phyloP scores from a whole-genome alignment of 139 green algal genomes.

The Zygnema circumcarinatum region DNA sequence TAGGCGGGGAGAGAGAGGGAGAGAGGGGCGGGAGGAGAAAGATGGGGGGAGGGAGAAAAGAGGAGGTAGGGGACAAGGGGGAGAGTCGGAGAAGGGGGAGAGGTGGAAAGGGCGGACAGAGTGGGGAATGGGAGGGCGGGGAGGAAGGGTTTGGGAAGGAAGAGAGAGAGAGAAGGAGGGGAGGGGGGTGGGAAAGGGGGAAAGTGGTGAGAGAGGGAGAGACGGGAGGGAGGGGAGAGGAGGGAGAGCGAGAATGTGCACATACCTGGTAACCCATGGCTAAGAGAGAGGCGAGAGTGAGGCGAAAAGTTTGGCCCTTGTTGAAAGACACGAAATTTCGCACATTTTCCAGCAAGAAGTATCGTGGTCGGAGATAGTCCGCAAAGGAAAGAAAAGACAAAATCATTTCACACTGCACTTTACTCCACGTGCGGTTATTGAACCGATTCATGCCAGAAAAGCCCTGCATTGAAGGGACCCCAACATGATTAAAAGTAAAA shows the following conservation, averaged over 20 bases:
- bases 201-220: constrained; percentile 5
- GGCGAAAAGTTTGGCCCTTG: constrained; percentile 91
- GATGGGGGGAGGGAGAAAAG: constrained; percentile 16
- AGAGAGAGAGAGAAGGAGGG: background rate
- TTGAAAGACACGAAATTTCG: constrained; percentile 97
- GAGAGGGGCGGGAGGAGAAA: no score
- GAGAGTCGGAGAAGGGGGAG: no score
- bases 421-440: constrained; percentile 95
- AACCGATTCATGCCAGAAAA: constrained; percentile 99
- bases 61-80: background rate
- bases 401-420: constrained; percentile 96
- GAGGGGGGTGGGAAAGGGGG: background rate
- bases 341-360: constrained; percentile 97
- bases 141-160: no score
- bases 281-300: constrained; percentile 87
- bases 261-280: constrained; percentile 96
- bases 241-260: background rate
- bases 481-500: background rate
- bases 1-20: constrained; percentile 24
- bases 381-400: constrained; percentile 89
- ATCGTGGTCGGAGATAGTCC: constrained; percentile 92
- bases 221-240: background rate
- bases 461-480: constrained; percentile 73
- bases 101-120: no score
- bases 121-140: no score